phyloP scores from a whole-genome alignment of 208 protist genomes.

The Crithidia thermophila region DNA sequence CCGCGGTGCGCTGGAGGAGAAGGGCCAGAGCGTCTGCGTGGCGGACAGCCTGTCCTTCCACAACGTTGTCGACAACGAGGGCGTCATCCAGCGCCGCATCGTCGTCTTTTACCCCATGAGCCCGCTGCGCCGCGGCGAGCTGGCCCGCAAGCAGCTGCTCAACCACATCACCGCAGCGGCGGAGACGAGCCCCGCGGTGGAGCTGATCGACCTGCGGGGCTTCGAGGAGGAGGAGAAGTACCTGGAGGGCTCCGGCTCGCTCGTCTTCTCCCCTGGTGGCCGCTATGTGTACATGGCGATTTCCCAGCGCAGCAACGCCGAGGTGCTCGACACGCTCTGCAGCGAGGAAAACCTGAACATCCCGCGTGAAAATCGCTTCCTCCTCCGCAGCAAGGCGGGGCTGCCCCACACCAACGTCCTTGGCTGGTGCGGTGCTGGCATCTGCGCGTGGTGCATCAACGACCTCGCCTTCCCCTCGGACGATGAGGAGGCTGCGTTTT shows the following conservation, averaged over 20 bases:
- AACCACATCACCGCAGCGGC: constrained; percentile 39
- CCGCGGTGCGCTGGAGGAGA: constrained; percentile 37
- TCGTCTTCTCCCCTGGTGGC: constrained; percentile 69
- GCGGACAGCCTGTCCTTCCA: constrained; percentile 66
- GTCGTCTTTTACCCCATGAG: constrained; percentile 80
- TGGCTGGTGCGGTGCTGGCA: constrained; percentile 77
- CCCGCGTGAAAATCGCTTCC: constrained; percentile 61
- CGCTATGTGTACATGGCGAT: constrained; percentile 73
- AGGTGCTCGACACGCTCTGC: constrained; percentile 66
- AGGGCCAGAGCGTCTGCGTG: constrained; percentile 50
- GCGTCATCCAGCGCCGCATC: constrained; percentile 58
- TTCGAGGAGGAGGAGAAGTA: constrained; percentile 50
- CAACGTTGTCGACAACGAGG: constrained; percentile 62
- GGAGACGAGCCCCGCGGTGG: constrained; percentile 31
- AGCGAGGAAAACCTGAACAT: constrained; percentile 71
- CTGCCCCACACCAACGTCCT: constrained; percentile 79
- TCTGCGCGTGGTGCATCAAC: constrained; percentile 76
- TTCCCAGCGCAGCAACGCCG: constrained; percentile 56
- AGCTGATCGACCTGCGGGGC: constrained; percentile 64
- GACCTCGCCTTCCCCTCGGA: constrained; percentile 54
- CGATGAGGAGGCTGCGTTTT: constrained; percentile 58
- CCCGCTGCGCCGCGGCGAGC: constrained; percentile 47
- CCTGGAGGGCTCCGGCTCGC: constrained; percentile 68
- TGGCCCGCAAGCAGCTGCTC: constrained; percentile 55
- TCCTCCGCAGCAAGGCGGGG: constrained; percentile 33